phyloP scores from a whole-genome alignment of 2,329 filamentous ascomycete species.

The Phyllachora maydis region DNA sequence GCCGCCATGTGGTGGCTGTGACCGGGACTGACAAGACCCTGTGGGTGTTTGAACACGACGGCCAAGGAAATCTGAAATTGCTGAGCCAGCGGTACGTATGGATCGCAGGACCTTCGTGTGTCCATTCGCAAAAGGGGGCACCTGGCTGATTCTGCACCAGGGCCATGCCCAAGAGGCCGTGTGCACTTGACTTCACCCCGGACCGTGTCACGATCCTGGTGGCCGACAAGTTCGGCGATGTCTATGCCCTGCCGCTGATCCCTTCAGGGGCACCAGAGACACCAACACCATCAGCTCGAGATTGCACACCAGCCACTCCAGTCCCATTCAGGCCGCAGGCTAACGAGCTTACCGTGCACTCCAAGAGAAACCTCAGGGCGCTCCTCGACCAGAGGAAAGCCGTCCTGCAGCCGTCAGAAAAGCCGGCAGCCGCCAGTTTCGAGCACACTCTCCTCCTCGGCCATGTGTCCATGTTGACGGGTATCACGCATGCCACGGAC shows the following conservation, averaged over 20 bases:
- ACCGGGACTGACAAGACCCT: slow-evolving; percentile 86
- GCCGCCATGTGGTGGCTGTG: slow-evolving; percentile 51
- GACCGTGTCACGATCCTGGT: slow-evolving; percentile 56
- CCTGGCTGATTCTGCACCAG: slow-evolving; percentile 21
- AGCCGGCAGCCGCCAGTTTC: slow-evolving; percentile 26
- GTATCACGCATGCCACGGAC: slow-evolving; percentile 24
- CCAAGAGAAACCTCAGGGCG: slow-evolving; percentile 37
- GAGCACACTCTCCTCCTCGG: slow-evolving; percentile 65
- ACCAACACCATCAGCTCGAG: slow-evolving; percentile 2
- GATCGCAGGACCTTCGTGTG: not conserved
- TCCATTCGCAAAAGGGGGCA: no score
- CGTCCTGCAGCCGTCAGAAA: slow-evolving; percentile 11
- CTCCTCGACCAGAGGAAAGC: slow-evolving; percentile 30
- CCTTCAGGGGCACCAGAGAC: slow-evolving; percentile 9
- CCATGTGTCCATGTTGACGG: slow-evolving; percentile 88
- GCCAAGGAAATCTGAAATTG: slow-evolving; percentile 38
- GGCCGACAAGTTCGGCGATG: slow-evolving; percentile 93
- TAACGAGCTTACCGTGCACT: slow-evolving; percentile 41
- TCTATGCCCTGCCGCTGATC: slow-evolving; percentile 68
- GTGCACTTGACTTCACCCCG: slow-evolving; percentile 47
- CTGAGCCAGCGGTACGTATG: slow-evolving; percentile 46
- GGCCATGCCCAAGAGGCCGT: slow-evolving; percentile 76
- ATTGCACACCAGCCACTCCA: slow-evolving; percentile 2
- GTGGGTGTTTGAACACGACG: slow-evolving; percentile 55
- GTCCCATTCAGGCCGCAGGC: slow-evolving; percentile 24